phyloP scores from a whole-genome alignment of 2,329 filamentous ascomycete species.

The Penicillium hordei region DNA sequence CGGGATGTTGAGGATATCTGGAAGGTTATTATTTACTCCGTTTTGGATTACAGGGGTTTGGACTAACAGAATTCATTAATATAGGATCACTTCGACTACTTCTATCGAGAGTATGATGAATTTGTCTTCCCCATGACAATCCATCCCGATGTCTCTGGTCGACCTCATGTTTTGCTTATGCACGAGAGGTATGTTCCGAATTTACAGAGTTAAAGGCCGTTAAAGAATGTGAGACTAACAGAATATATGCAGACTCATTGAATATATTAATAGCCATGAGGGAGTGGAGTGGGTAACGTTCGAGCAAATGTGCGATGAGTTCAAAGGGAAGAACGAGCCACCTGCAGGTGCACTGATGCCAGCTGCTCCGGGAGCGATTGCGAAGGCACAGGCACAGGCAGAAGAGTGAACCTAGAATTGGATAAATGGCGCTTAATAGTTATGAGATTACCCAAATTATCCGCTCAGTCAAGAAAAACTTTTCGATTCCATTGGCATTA shows the following conservation, averaged over 20 bases:
- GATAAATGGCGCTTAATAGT: not conserved
- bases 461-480: not conserved
- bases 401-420: not conserved
- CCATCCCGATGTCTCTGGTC: constrained; percentile 70
- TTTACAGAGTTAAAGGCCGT: not conserved
- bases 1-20: constrained; percentile 60
- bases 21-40: constrained; percentile 19
- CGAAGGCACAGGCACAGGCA: not conserved
- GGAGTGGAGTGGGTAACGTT: constrained; percentile 32
- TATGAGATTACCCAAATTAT: not conserved
- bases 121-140: constrained; percentile 77
- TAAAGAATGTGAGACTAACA: not conserved
- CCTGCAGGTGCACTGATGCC: constrained; percentile 24
- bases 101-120: constrained; percentile 73
- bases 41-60: accelerated
- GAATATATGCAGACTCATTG: constrained; percentile 21
- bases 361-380: not conserved
- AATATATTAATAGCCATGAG: constrained; percentile 31
- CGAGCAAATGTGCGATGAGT: constrained; percentile 28
- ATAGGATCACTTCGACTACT: constrained; percentile 64
- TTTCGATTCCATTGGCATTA: not conserved
- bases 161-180: constrained; percentile 73
- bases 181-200: constrained; percentile 58
- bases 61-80: not conserved
- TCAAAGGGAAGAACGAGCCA: constrained; percentile 26